A percentile compares a stretch with the other conserved stretches of the same genome.
phyloP scores from a whole-genome alignment of 331 rosid genomes.

The Saraca asoca region DNA sequence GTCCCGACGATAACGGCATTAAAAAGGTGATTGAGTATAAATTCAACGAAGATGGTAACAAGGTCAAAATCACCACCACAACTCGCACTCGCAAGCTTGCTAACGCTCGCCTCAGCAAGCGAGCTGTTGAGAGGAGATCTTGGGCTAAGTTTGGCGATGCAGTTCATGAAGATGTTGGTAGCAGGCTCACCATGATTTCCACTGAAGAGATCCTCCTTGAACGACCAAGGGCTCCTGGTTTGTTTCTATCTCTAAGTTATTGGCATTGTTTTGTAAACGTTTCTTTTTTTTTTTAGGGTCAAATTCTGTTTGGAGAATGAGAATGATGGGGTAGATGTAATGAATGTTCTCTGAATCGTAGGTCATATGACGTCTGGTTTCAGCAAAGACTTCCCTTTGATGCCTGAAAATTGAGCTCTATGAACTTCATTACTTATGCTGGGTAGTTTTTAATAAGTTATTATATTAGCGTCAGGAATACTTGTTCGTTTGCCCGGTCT shows the following conservation, averaged over 20 bases:
- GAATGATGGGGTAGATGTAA: too few relatives aligned
- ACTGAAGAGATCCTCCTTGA: constrained; percentile 90
- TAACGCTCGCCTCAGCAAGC: constrained; percentile 82
- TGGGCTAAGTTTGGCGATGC: constrained; percentile 97
- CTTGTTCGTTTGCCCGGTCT: too few relatives aligned
- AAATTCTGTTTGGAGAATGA: too few relatives aligned
- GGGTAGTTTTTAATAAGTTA: too few relatives aligned
- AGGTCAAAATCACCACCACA: constrained; percentile 73
- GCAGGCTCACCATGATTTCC: constrained; percentile 87
- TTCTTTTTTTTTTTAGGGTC: not conserved
- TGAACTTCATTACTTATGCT: too few relatives aligned
- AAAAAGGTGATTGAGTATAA: constrained; percentile 76
- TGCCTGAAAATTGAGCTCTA: too few relatives aligned
- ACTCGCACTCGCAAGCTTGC: constrained; percentile 84
- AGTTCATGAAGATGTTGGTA: constrained; percentile 77
- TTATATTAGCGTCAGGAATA: too few relatives aligned
- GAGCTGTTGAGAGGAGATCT: constrained; percentile 75
- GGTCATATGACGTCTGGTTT: too few relatives aligned
- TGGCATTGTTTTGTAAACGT: not conserved
- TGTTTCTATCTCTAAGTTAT: not conserved
- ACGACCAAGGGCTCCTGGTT: constrained; percentile 89
- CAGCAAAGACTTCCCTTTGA: too few relatives aligned
- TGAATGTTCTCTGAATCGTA: too few relatives aligned
- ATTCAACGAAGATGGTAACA: constrained; percentile 79
- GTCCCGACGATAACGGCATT: constrained; percentile 67